These are phyloP conservation scores for Grosmannia clavigera DNA, from an alignment of 2,329 filamentous ascomycete genomes.

Conservation along the genomic window DNA sequence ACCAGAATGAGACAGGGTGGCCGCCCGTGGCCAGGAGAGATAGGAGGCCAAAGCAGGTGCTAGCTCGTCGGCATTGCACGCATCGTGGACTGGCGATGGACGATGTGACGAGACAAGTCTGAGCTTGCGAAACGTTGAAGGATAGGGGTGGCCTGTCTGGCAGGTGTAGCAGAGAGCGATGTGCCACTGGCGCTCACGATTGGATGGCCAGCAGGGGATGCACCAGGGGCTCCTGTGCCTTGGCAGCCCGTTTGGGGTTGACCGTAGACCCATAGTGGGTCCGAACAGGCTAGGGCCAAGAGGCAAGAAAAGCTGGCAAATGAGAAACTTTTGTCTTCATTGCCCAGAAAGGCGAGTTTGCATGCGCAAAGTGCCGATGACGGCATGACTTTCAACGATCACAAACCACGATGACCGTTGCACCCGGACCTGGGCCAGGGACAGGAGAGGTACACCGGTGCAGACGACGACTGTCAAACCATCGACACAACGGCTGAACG, in stretches of 20 bases:
- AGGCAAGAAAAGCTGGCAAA: background rate
- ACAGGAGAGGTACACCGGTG: too few relatives aligned
- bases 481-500: background rate
- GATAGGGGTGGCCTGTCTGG: conserved; percentile 1
- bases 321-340: too few relatives aligned
- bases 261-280: background rate
- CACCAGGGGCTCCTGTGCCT: background rate
- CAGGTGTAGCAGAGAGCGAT: background rate
- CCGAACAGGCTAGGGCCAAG: background rate
- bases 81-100: conserved; percentile 6
- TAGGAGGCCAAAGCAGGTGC: background rate
- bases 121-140: background rate
- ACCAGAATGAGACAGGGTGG: background rate
- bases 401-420: too few relatives aligned
- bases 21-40: background rate
- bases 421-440: too few relatives aligned
- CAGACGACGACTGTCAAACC: background rate
- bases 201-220: background rate
- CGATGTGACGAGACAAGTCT: conserved; percentile 15
- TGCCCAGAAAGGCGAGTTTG: too few relatives aligned
- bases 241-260: background rate
- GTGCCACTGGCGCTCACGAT: background rate
- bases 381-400: too few relatives aligned
- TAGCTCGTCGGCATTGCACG: background rate
- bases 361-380: too few relatives aligned